These are phyloP conservation scores for Acer negundo DNA, from an alignment of 345 rosid genomes.

Conservation along the genomic window DNA sequence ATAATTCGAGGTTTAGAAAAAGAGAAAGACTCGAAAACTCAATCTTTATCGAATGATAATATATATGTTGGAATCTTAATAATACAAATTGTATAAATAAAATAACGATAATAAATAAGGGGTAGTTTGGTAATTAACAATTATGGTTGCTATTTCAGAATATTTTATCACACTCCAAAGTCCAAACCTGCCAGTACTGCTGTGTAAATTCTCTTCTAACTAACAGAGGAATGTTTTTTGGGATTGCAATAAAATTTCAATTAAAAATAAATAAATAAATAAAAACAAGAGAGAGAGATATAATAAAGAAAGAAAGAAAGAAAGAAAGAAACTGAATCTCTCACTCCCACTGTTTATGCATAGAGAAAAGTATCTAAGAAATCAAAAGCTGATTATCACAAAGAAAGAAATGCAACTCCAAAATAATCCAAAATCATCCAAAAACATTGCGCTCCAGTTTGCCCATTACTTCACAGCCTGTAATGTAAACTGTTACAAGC, in stretches of 20 bases:
- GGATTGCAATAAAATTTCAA: slow-evolving; percentile 7
- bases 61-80: no score
- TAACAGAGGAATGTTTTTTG: slow-evolving; percentile 22
- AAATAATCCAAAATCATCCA: slow-evolving; percentile 19
- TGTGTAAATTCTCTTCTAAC: slow-evolving; percentile 8
- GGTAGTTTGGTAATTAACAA: background rate
- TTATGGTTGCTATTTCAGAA: background rate
- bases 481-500: slow-evolving; percentile 33
- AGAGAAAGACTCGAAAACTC: no score
- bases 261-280: background rate
- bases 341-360: slow-evolving; percentile 7
- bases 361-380: slow-evolving; percentile 16
- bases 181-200: background rate
- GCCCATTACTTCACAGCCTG: slow-evolving; percentile 66
- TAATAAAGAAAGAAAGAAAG: background rate
- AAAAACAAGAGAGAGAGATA: background rate
- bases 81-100: no score
- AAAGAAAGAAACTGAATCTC: slow-evolving; percentile 19
- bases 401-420: slow-evolving; percentile 1
- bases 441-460: slow-evolving; percentile 22
- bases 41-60: no score
- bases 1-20: no score
- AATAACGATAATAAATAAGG: no score
- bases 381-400: background rate
- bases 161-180: background rate